Evolutionary conservation across 352 stramenopile species (phyloP), one percentile per base, ranked within the genome.

Genomic region (Phytophthora boehmeriae): DNA sequence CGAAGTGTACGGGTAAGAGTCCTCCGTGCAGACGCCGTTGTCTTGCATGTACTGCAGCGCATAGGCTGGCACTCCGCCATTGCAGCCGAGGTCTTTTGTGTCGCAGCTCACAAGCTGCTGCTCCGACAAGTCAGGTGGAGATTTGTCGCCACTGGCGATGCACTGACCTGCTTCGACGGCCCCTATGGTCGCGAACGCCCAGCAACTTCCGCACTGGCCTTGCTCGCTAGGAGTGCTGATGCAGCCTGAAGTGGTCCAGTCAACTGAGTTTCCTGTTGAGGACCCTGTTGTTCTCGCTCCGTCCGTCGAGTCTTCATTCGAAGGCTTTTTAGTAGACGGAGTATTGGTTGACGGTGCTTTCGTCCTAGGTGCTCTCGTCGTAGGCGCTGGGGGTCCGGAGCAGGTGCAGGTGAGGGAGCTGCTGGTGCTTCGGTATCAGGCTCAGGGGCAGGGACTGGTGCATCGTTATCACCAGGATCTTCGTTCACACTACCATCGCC

Each of bases 131-230:
- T 86, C 80, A n/a, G 89, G 69, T 16, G 92, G 64, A 5, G 68
- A 74, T 20, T 72, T 80, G 27, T 87, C 81, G 3, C 78, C 91
- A 14, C 73, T 81, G 11, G 63, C 51, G 27, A 98, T 86, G 23
- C 88, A 96, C 66, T 97, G 83, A 4, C 82, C 92, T 8, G 89
- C 90, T 75, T 99, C 95, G 2, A 98, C 65, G 5, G 87, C 93
- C 3, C 91, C 88, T 4, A 96, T 80, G 2, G 92, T 92, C 10
- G 93, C 97, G 75, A 99, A 99, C 4, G 96, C 90, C 97, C 97
- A 99, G 80, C 97, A 99, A n/a, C 90, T 97, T 39, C 97, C 96
- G 66, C 97, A 99, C 8, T 89, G 66, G 8, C 94, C 97, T 71
- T 99, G 97, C 72, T 99, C 93, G 54, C 98, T 97, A 34, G 99